These are phyloP conservation scores for California macrophylla DNA, from an alignment of 441 rosid species.

Conservation along the genomic window DNA sequence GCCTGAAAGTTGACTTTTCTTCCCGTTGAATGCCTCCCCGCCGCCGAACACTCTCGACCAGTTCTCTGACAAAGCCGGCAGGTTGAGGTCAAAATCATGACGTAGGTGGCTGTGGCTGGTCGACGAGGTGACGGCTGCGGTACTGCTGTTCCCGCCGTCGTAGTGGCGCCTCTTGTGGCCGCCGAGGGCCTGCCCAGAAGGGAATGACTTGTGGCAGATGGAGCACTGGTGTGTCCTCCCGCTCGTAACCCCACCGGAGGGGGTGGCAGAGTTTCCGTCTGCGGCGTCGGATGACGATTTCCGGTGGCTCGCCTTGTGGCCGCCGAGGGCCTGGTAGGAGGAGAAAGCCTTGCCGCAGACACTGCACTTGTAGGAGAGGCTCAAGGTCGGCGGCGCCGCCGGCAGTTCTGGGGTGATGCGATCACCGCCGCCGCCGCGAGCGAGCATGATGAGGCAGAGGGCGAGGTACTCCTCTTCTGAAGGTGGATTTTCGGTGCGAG, in stretches of 20 bases:
- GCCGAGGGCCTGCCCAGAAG: conserved; percentile 77
- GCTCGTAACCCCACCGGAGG: conserved; percentile 15
- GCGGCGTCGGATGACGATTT: conserved; percentile 16
- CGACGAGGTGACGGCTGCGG: neutral
- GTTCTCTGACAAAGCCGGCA: neutral
- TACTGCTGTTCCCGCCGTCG: neutral
- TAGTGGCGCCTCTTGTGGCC: conserved; percentile 62
- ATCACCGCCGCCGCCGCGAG: conserved; percentile 12
- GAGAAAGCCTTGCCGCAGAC: conserved; percentile 21
- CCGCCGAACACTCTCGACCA: neutral
- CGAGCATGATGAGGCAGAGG: conserved; percentile 26
- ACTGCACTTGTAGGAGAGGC: conserved; percentile 19
- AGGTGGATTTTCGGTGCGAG: conserved; percentile 20
- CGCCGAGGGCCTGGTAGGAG: conserved; percentile 24
- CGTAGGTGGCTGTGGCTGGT: neutral
- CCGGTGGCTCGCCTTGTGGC: conserved; percentile 26
- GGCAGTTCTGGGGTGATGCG: neutral
- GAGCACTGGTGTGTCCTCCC: conserved; percentile 65
- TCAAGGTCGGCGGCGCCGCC: conserved; percentile 18
- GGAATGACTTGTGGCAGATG: conserved; percentile 54
- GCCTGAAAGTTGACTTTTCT: neutral
- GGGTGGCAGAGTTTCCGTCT: conserved; percentile 18
- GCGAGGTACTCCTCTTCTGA: conserved; percentile 20
- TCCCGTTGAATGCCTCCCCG: neutral
- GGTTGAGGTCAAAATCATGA: neutral